These are phyloP conservation scores for Beauveria australis DNA, from an alignment of 2,329 filamentous ascomycete species.

Conservation along the genomic window DNA sequence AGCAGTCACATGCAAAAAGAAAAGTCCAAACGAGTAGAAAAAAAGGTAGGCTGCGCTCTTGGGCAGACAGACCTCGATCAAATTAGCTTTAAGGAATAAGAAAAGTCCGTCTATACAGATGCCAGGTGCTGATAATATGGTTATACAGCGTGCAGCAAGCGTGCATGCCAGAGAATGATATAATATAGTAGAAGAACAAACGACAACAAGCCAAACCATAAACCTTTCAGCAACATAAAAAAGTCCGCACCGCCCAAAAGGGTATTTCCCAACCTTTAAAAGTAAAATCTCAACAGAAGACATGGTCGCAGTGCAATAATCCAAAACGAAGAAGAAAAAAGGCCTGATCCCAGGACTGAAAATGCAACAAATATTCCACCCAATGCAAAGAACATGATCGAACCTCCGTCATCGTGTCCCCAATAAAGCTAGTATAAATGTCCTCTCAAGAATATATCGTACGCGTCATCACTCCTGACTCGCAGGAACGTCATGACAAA, in stretches of 20 bases:
- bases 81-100: no score
- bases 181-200: constrained; percentile 9
- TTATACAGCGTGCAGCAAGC: constrained; percentile 9
- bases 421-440: background rate
- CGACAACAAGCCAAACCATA: background rate
- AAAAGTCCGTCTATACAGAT: background rate
- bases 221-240: background rate
- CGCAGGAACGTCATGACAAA: background rate
- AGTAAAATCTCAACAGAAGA: constrained; percentile 2
- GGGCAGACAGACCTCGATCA: no score
- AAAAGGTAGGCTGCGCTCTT: no score
- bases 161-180: constrained; percentile 11
- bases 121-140: background rate
- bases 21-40: no score
- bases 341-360: background rate
- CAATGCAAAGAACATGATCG: background rate
- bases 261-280: constrained; percentile 11
- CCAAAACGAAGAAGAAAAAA: constrained; percentile 10
- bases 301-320: constrained; percentile 4
- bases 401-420: background rate
- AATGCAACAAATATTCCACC: constrained; percentile 4
- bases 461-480: background rate
- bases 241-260: constrained; percentile 10
- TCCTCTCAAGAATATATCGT: background rate
- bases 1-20: no score